Evolutionary conservation across 2,329 filamentous ascomycete genomes (phyloP), one percentile per base, ranked within the genome.

Genomic region (Fusarium newnesense): DNA sequence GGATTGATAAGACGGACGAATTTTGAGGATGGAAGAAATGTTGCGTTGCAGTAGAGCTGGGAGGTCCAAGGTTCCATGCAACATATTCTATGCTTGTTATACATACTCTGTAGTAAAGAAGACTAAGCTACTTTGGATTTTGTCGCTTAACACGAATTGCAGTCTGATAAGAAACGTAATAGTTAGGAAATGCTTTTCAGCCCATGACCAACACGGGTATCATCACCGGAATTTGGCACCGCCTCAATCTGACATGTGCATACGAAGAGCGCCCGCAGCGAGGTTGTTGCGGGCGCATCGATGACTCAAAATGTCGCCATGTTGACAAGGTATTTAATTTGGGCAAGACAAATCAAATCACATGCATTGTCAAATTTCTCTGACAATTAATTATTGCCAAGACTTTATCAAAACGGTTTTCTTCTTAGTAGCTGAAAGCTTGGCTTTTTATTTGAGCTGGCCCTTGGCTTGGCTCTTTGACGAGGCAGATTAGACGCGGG

Each of bases 121-220:
- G 34, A 9, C 34, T 36, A 36, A 36, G 34, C 34, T 36, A 36
- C 34, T 36, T 36, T 18, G 16, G 34, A 18, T 36, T 18, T 9
- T 34, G 8, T 36, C 16, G 6, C 9, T 18, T 9, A 18, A 36
- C 8, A 18, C 10, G 7, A 44, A 44, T 3, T 46, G 11, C 18
- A 28, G 5, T 7, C 19, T 46, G 43, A 46, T 46, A 46, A 46
- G 18, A 46, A 21, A 46, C 43, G 26, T 28, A 28, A 28, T 28
- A 8, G 6, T 10, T 21, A 21, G 18, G 18, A 46, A 21, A 11
- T 15, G 0, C 9, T 9, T 28, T 46, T 28, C 26, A 28, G 18
- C 24, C 43, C 15, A 28, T 46, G 11, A 18, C 43, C 18, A 21
- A 28, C 11, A 28, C 18, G 24, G 34, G 18, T 46, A 15, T 46